Percentiles rank a stretch among this genome's conserved stretches.
phyloP scores from a whole-genome alignment of 768 basidiomycete species.

The Sistotremastrum suecicum region DNA sequence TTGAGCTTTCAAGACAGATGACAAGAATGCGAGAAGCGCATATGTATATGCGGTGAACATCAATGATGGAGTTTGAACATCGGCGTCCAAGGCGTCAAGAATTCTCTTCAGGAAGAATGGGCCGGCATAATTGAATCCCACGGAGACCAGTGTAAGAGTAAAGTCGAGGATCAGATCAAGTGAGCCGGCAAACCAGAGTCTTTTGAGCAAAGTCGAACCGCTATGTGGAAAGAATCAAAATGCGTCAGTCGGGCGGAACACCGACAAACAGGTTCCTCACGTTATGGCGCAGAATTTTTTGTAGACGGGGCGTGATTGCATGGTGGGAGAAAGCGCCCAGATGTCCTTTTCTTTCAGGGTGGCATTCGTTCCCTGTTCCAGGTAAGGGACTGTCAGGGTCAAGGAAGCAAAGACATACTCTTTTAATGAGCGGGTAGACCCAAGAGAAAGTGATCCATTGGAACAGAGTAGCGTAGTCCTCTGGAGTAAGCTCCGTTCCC shows the following conservation, averaged over 20 bases:
- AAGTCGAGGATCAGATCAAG: slow-evolving; percentile 47
- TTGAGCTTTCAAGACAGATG: slow-evolving; percentile 44
- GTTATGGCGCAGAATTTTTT: slow-evolving; percentile 24
- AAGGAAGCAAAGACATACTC: slow-evolving; percentile 17
- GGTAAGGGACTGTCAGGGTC: neutral
- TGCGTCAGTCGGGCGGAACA: neutral
- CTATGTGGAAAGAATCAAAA: neutral
- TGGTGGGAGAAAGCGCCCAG: slow-evolving; percentile 54
- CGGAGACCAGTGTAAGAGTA: slow-evolving; percentile 47
- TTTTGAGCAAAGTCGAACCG: slow-evolving; percentile 25
- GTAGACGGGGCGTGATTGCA: slow-evolving; percentile 55
- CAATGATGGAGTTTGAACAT: slow-evolving; percentile 32
- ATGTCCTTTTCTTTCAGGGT: slow-evolving; percentile 62
- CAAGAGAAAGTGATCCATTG: slow-evolving; percentile 63
- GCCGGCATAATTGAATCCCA: slow-evolving; percentile 62
- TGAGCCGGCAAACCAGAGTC: slow-evolving; percentile 31
- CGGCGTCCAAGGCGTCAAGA: slow-evolving; percentile 37
- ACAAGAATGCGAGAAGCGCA: slow-evolving; percentile 60
- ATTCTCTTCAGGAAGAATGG: slow-evolving; percentile 81
- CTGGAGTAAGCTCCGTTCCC: slow-evolving; percentile 47
- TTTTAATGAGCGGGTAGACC: slow-evolving; percentile 50
- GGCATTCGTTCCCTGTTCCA: slow-evolving; percentile 22
- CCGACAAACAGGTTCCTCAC: slow-evolving; percentile 10
- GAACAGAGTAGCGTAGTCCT: slow-evolving; percentile 63
- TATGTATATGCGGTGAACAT: slow-evolving; percentile 59